These are phyloP conservation scores for Grosmannia serpens DNA, from an alignment of 2,329 filamentous ascomycete genomes.

Conservation along the genomic window DNA sequence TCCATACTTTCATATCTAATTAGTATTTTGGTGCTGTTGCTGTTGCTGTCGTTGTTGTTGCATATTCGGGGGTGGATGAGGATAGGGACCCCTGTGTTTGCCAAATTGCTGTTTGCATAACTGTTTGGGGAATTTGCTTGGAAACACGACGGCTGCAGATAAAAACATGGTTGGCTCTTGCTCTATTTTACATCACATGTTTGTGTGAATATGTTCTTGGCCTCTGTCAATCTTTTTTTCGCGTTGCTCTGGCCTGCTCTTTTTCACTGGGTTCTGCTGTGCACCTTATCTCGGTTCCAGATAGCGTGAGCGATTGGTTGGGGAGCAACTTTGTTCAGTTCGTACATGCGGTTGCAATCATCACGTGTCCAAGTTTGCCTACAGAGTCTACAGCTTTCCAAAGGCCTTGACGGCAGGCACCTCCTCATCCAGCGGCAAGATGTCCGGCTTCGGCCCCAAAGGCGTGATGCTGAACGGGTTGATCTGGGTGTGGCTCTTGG, in stretches of 20 bases:
- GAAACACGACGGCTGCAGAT: neutral
- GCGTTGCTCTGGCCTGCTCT: neutral
- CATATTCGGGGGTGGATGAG: slow-evolving; percentile 8
- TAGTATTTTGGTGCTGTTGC: neutral
- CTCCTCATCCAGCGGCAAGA: slow-evolving; percentile 68
- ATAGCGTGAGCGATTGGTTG: neutral
- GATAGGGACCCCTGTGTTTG: neutral
- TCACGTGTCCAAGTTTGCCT: neutral
- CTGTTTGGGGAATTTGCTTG: neutral
- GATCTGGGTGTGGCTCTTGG: slow-evolving; percentile 51
- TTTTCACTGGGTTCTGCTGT: neutral
- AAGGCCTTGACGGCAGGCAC: slow-evolving; percentile 42
- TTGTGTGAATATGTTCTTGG: neutral
- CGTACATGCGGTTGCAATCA: neutral
- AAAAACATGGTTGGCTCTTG: neutral
- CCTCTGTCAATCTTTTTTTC: neutral
- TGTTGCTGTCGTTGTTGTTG: neutral
- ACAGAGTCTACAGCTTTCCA: neutral
- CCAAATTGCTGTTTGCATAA: neutral
- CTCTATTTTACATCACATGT: neutral
- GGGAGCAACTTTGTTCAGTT: neutral
- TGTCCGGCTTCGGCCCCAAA: slow-evolving; percentile 71
- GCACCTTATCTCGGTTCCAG: neutral
- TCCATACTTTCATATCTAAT: slow-evolving; percentile 1
- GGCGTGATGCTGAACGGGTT: slow-evolving; percentile 68